Evolutionary conservation across 2,329 filamentous ascomycete species (phyloP).

Genomic region (Venturia effusa): DNA sequence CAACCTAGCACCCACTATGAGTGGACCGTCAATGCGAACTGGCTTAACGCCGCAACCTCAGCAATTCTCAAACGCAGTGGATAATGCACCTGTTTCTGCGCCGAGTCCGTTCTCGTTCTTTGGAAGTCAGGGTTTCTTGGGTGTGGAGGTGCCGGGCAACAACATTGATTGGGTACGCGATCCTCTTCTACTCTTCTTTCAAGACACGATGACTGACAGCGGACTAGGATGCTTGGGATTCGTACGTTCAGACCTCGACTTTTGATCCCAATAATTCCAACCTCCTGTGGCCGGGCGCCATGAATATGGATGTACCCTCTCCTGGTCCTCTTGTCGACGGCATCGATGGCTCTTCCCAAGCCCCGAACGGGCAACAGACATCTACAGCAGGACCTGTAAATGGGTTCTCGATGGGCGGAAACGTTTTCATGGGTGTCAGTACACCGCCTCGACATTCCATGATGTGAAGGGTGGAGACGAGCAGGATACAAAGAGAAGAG

Average conservation of each 20-base stretch:
- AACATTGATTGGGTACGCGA: conserved; percentile 52
- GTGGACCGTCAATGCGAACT: neutral
- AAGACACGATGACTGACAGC: neutral
- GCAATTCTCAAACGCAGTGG: conserved; percentile 19
- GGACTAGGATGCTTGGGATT: conserved; percentile 56
- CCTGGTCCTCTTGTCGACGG: neutral
- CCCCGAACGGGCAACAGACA: neutral
- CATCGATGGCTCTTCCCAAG: neutral
- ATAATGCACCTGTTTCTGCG: conserved; percentile 28
- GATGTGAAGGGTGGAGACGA: neutral
- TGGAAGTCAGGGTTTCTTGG: conserved; percentile 35
- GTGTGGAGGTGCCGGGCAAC: conserved; percentile 42
- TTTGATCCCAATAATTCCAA: neutral
- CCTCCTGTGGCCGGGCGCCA: neutral
- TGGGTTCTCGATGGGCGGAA: neutral
- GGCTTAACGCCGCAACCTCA: conserved; percentile 10
- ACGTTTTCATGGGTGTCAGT: conserved; percentile 30
- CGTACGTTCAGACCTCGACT: conserved; percentile 44
- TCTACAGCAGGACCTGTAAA: neutral
- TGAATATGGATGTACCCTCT: conserved; percentile 2
- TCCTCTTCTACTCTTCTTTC: conserved; percentile 12
- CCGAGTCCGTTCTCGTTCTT: conserved; percentile 46
- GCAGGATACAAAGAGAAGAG: neutral
- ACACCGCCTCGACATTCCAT: conserved; percentile 7
- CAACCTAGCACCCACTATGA: neutral